Conservation (phyloP, 1,284 basidiomycete species). For the Malassezia brasiliensis region DNA sequence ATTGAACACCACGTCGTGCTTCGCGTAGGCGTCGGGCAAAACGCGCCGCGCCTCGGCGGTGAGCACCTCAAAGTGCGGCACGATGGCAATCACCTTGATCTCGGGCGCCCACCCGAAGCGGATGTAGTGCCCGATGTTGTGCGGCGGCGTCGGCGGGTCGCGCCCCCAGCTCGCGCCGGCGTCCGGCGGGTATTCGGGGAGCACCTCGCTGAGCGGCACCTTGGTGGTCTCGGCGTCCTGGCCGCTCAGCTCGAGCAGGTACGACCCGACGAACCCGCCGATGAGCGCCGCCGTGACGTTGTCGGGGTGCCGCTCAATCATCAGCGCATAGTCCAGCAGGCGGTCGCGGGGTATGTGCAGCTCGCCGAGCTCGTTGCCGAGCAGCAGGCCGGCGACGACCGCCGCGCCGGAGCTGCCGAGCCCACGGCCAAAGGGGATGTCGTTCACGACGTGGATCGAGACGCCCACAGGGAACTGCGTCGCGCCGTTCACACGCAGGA, state of each 20-base stretch:
- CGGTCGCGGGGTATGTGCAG: slow-evolving; percentile 63
- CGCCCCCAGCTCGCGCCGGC: slow-evolving; percentile 82
- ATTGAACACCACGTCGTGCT: slow-evolving; percentile 90
- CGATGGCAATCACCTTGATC: slow-evolving; percentile 88
- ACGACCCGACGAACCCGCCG: slow-evolving; percentile 96
- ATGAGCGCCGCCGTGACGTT: slow-evolving; percentile 96
- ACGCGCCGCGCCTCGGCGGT: slow-evolving; percentile 89
- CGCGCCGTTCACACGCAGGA: slow-evolving; percentile 74
- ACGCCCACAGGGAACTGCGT: slow-evolving; percentile 59
- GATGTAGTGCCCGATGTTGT: slow-evolving; percentile 88
- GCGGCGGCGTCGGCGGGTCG: slow-evolving; percentile 75
- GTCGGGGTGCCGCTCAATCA: slow-evolving; percentile 98
- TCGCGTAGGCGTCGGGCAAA: slow-evolving; percentile 69
- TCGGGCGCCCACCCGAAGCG: slow-evolving; percentile 75
- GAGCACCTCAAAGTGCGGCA: slow-evolving; percentile 89
- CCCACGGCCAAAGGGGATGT: slow-evolving; percentile 94
- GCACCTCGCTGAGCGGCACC: slow-evolving; percentile 87
- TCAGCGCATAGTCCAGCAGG: slow-evolving; percentile 87
- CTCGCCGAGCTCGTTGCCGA: slow-evolving; percentile 72
- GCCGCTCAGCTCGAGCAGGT: slow-evolving; percentile 68
- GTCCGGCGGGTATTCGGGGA: slow-evolving; percentile 90
- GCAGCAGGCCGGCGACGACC: slow-evolving; percentile 86
- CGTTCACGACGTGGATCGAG: slow-evolving; percentile 69
- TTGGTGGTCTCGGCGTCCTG: slow-evolving; percentile 59
- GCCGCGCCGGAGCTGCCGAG: slow-evolving; percentile 95